phyloP scores from a whole-genome alignment of 345 rosid species.

The Durio zibethinus region DNA sequence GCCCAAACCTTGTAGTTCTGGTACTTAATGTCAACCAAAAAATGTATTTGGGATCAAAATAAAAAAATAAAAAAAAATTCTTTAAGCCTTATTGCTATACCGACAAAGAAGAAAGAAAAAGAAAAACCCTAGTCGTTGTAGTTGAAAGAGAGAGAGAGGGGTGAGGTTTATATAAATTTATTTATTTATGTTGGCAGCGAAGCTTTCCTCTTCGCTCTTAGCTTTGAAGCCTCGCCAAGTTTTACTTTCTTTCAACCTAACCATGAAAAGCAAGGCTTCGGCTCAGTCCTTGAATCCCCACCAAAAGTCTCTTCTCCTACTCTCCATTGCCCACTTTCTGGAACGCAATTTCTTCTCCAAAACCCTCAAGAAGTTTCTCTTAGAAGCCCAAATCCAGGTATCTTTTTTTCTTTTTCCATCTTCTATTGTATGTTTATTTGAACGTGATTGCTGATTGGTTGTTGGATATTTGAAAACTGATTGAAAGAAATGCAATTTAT shows the following conservation, averaged over 20 bases:
- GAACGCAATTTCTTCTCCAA: constrained; percentile 54
- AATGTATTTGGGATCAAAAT: no score
- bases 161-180: background rate
- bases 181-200: background rate
- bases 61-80: no score
- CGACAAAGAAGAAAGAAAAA: no score
- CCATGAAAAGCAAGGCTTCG: constrained; percentile 19
- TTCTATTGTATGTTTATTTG: background rate
- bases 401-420: background rate
- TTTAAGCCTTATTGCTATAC: no score
- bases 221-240: constrained; percentile 63
- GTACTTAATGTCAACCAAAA: no score
- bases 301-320: constrained; percentile 39
- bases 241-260: constrained; percentile 28
- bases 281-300: constrained; percentile 27
- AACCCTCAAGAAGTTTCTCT: constrained; percentile 63
- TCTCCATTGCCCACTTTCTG: constrained; percentile 55
- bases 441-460: background rate
- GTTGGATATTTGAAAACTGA: background rate
- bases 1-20: no score
- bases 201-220: constrained; percentile 25
- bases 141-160: background rate
- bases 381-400: constrained; percentile 66
- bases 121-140: background rate
- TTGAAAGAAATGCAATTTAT: background rate